Conservation (phyloP, 176 grass and related monocot species). For the Hsuehochloa calcarea region DNA sequence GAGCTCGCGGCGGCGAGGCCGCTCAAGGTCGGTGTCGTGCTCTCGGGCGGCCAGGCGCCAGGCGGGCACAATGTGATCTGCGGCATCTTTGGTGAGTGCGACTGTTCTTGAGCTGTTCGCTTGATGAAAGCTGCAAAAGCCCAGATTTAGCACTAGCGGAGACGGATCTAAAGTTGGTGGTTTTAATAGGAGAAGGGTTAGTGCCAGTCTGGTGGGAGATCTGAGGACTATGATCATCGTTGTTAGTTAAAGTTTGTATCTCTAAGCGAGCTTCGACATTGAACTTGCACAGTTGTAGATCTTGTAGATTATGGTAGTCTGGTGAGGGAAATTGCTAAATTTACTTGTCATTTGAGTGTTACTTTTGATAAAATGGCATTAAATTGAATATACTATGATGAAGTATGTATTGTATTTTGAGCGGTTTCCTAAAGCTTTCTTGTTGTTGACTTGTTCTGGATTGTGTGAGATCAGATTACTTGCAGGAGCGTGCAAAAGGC, state of each 20-base stretch:
- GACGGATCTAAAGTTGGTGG: neutral
- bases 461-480: slow-evolving; percentile 55
- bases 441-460: neutral
- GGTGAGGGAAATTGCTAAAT: neutral
- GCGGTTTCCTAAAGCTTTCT: neutral
- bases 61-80: slow-evolving; percentile 98
- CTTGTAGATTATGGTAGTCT: neutral
- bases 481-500: slow-evolving; percentile 73
- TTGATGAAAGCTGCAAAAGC: neutral
- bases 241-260: neutral
- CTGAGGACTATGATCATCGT: neutral
- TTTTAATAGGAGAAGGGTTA: neutral
- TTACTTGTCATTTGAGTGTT: neutral
- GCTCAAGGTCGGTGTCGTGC: slow-evolving; percentile 83
- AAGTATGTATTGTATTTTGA: neutral
- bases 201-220: slow-evolving; percentile 14
- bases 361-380: neutral
- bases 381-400: neutral
- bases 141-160: neutral
- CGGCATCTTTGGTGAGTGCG: slow-evolving; percentile 77
- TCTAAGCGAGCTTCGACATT: neutral
- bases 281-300: slow-evolving; percentile 8
- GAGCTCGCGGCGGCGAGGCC: slow-evolving; percentile 13
- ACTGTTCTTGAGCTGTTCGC: neutral
- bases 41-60: slow-evolving; percentile 90